Conservation (phyloP, 2,329 filamentous ascomycete genomes). For the Gremmenia infestans region DNA sequence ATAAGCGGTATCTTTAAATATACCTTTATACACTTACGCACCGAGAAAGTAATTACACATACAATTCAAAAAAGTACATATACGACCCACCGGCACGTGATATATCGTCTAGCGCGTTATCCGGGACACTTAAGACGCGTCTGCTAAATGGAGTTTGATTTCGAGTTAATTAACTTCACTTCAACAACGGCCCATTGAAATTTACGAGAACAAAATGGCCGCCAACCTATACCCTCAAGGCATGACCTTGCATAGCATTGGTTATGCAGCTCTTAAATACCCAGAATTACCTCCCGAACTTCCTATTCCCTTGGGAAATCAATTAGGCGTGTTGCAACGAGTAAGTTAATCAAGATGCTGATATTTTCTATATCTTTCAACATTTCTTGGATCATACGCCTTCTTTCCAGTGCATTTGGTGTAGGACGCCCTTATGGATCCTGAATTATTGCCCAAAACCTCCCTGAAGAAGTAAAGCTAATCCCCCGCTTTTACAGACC, state of each 20-base stretch:
- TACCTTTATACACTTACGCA: too few species aligned
- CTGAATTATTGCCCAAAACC: not conserved
- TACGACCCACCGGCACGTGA: too few species aligned
- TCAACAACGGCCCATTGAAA: too few species aligned
- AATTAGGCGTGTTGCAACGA: not conserved
- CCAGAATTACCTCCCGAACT: constrained; percentile 7
- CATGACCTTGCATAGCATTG: constrained; percentile 17
- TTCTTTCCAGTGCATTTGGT: not conserved
- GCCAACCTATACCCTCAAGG: constrained; percentile 17
- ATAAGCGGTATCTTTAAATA: too few species aligned
- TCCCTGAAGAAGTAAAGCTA: not conserved
- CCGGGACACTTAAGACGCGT: too few species aligned
- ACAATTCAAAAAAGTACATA: too few species aligned
- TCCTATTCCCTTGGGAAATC: not conserved
- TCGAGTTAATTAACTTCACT: too few species aligned
- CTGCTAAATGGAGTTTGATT: too few species aligned
- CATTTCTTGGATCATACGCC: too few species aligned
- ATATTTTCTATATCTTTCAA: too few species aligned
- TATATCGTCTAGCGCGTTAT: too few species aligned
- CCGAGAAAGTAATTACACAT: too few species aligned
- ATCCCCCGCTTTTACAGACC: not conserved
- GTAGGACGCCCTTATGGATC: not conserved
- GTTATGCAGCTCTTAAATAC: constrained; percentile 21
- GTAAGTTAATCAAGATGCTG: not conserved
- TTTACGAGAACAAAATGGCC: constrained; percentile 10